Conservation (phyloP, 768 basidiomycete genomes). For the Trametes sanguinea region DNA sequence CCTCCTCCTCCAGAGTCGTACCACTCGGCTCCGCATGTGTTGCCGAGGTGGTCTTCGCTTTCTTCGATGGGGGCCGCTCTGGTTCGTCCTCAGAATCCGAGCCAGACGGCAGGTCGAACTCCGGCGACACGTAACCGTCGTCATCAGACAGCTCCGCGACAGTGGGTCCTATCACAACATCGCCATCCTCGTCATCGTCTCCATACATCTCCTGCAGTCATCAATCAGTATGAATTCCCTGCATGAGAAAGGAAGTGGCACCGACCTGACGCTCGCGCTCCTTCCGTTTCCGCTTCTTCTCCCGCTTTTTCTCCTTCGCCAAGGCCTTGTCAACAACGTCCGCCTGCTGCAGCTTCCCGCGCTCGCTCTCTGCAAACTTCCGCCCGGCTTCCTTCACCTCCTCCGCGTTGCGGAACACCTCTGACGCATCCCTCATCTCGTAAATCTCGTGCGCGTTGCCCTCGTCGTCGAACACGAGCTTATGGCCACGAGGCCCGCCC, state of each 20-base stretch:
- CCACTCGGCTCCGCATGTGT: not conserved
- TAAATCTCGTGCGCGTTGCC: conserved; percentile 81
- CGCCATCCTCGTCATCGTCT: conserved; percentile 24
- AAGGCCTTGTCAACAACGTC: conserved; percentile 80
- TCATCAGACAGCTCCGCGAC: conserved; percentile 40
- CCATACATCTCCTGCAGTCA: conserved; percentile 2
- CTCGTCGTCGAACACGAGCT: conserved; percentile 89
- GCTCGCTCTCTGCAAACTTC: conserved; percentile 73
- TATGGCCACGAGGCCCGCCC: conserved; percentile 58
- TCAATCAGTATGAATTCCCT: not conserved
- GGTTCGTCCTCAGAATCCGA: conserved; percentile 17
- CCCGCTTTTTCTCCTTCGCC: conserved; percentile 84
- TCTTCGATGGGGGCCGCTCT: conserved; percentile 20
- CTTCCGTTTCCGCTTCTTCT: conserved; percentile 92
- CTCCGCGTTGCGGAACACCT: conserved; percentile 58
- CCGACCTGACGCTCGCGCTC: conserved; percentile 55
- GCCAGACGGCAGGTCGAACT: conserved; percentile 47
- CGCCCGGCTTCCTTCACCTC: conserved; percentile 65
- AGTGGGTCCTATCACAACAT: conserved; percentile 23
- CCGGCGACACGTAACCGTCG: conserved; percentile 73
- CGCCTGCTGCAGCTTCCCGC: conserved; percentile 65
- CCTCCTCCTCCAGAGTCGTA: conserved; percentile 23
- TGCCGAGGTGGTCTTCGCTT: not conserved
- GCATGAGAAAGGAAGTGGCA: not conserved
- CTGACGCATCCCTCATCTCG: conserved; percentile 77